These are phyloP conservation scores for Talaromyces nanjingensis DNA, from an alignment of 495 filamentous ascomycete species.

Conservation along the genomic window DNA sequence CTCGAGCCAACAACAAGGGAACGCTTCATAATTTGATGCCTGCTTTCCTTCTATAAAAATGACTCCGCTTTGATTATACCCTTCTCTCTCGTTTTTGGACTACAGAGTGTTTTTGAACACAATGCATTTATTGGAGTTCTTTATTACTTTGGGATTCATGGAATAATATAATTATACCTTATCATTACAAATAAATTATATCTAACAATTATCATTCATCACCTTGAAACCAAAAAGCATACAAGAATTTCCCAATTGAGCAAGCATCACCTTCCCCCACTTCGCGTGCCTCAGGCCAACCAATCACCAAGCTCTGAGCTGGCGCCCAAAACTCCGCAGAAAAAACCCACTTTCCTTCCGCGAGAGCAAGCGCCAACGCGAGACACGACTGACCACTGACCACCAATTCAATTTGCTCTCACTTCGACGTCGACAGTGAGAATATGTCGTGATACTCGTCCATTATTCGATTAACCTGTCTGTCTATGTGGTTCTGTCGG, in stretches of 20 bases:
- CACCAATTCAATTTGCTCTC: neutral
- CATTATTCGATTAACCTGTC: neutral
- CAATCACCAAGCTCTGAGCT: neutral
- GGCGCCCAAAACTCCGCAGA: neutral
- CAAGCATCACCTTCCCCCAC: neutral
- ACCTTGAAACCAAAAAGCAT: too few relatives aligned
- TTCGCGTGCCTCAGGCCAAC: neutral
- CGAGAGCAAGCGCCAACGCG: neutral
- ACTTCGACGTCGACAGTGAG: neutral
- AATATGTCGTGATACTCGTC: neutral
- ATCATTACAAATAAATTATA: neutral
- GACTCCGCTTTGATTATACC: neutral
- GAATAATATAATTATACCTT: neutral
- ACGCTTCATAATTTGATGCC: neutral
- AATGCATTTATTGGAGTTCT: neutral
- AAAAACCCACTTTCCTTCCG: neutral
- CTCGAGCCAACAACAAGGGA: neutral
- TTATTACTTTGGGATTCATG: neutral
- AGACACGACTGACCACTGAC: too few relatives aligned
- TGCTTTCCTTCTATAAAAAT: neutral
- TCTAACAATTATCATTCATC: too few relatives aligned
- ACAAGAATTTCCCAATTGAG: neutral
- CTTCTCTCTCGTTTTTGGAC: neutral
- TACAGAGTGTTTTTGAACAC: neutral
- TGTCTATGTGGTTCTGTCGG: neutral